phyloP scores from a whole-genome alignment of 192 early-diverging fungal genomes.

The Globomyces pollinis-pini region DNA sequence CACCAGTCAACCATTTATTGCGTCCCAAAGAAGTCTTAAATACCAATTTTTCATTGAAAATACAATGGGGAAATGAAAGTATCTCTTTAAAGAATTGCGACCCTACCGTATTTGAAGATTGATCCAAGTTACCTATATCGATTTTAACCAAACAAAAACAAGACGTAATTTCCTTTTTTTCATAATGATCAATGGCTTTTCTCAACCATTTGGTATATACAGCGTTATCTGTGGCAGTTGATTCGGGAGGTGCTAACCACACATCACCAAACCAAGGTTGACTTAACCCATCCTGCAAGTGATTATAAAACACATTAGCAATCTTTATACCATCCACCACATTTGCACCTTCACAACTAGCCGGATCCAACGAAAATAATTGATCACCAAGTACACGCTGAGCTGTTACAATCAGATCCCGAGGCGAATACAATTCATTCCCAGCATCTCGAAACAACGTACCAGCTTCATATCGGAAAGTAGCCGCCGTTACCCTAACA shows the following conservation, averaged over 20 bases:
- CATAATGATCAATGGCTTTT: slow-evolving; percentile 20
- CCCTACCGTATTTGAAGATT: no score
- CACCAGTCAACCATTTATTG: slow-evolving; percentile 27
- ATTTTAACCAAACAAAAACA: slow-evolving; percentile 24
- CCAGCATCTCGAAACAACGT: slow-evolving; percentile 28
- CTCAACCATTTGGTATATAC: slow-evolving; percentile 24
- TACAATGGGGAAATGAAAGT: slow-evolving; percentile 31
- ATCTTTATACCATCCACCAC: slow-evolving; percentile 20
- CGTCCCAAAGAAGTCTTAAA: slow-evolving; percentile 33
- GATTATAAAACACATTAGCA: slow-evolving; percentile 20
- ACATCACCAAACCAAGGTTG: slow-evolving; percentile 33
- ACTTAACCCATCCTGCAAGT: slow-evolving; percentile 22
- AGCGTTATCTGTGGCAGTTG: slow-evolving; percentile 14
- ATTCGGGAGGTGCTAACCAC: slow-evolving; percentile 32
- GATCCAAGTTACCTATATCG: slow-evolving; percentile 15
- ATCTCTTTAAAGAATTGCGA: slow-evolving; percentile 21
- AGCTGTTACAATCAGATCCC: slow-evolving; percentile 23
- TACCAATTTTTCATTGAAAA: slow-evolving; percentile 17
- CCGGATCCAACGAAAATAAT: slow-evolving; percentile 32
- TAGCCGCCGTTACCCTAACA: slow-evolving; percentile 19
- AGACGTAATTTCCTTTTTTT: slow-evolving; percentile 16
- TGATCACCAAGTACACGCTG: slow-evolving; percentile 21
- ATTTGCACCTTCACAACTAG: slow-evolving; percentile 26
- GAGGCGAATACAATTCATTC: slow-evolving; percentile 37
- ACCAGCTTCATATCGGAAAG: slow-evolving; percentile 20